These are phyloP conservation scores for Alternaria sp. DNA, from an alignment of 2,329 filamentous ascomycete genomes.

Conservation along the genomic window DNA sequence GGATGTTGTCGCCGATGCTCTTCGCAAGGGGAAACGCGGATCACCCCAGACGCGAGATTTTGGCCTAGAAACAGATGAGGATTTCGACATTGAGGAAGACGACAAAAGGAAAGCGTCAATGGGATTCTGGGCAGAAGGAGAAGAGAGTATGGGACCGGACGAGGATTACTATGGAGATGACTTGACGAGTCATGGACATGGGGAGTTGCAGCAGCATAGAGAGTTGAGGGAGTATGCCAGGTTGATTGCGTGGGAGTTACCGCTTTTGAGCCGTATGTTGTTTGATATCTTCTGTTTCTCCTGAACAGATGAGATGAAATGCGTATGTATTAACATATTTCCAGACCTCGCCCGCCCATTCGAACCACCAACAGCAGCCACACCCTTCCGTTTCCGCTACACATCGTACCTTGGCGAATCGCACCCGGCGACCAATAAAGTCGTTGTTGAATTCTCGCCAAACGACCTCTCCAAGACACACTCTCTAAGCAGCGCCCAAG, in stretches of 20 bases:
- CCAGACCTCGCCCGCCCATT: conserved; percentile 86
- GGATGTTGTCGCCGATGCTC: conserved; percentile 30
- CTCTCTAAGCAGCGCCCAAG: conserved; percentile 71
- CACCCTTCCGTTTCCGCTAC: conserved; percentile 91
- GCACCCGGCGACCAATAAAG: conserved; percentile 91
- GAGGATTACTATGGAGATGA: conserved; percentile 79
- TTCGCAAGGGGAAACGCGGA: conserved; percentile 37
- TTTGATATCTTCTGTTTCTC: conserved; percentile 53
- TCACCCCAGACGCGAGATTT: conserved; percentile 25
- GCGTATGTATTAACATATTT: conserved; percentile 1
- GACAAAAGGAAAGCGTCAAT: conserved; percentile 22
- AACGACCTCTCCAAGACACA: conserved; percentile 76
- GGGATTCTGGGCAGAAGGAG: conserved; percentile 52
- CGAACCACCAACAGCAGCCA: conserved; percentile 68
- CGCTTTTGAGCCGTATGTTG: conserved; percentile 80
- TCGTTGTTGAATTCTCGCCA: conserved; percentile 88
- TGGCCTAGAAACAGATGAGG: conserved; percentile 36
- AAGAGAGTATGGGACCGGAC: conserved; percentile 63
- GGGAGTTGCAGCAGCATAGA: conserved; percentile 84
- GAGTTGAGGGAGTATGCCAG: conserved; percentile 89
- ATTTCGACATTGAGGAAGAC: conserved; percentile 35
- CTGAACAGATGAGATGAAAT: no score
- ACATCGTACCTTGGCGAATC: conserved; percentile 95
- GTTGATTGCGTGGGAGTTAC: conserved; percentile 94
- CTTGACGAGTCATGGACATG: conserved; percentile 82